Conservation (phyloP, 192 early-diverging fungal genomes). For the Coemansia sp. region DNA sequence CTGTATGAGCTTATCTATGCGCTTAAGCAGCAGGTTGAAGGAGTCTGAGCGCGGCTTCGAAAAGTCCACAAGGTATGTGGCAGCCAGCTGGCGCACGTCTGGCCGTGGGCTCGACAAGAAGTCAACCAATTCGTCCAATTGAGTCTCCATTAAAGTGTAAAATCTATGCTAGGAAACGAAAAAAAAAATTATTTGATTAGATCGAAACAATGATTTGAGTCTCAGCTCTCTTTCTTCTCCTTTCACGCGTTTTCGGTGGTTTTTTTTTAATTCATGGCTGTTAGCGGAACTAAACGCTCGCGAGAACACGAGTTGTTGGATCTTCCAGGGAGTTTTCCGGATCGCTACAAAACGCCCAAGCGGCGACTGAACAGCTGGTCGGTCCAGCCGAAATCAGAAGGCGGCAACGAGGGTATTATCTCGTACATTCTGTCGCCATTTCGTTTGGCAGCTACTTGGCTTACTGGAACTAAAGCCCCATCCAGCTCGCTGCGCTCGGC, state of each 20-base stretch:
- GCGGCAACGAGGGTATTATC: slow-evolving; percentile 11
- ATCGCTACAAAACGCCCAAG: slow-evolving; percentile 2
- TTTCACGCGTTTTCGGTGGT: neutral
- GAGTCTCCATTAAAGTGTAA: slow-evolving; percentile 36
- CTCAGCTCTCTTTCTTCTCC: neutral
- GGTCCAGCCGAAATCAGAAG: neutral
- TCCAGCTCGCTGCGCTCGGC: neutral
- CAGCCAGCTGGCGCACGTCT: slow-evolving; percentile 82
- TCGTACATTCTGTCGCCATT: slow-evolving; percentile 26
- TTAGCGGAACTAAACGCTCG: slow-evolving; percentile 26
- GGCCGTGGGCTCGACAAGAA: slow-evolving; percentile 69
- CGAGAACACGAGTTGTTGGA: slow-evolving; percentile 17
- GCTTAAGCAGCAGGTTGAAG: slow-evolving; percentile 59
- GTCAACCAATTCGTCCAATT: slow-evolving; percentile 62
- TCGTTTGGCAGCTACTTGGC: slow-evolving; percentile 27
- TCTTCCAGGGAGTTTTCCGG: slow-evolving; percentile 39
- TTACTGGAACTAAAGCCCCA: slow-evolving; percentile 7
- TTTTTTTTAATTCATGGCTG: neutral
- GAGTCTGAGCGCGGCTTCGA: slow-evolving; percentile 60
- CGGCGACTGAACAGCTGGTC: slow-evolving; percentile 9
- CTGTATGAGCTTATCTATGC: slow-evolving; percentile 60
- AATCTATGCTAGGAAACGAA: neutral
- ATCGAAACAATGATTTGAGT: neutral
- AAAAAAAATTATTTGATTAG: neutral
- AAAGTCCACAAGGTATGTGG: slow-evolving; percentile 72